These are phyloP conservation scores for Chrysosporium queenslandicum DNA, from an alignment of 2,329 filamentous ascomycete genomes.

Conservation along the genomic window DNA sequence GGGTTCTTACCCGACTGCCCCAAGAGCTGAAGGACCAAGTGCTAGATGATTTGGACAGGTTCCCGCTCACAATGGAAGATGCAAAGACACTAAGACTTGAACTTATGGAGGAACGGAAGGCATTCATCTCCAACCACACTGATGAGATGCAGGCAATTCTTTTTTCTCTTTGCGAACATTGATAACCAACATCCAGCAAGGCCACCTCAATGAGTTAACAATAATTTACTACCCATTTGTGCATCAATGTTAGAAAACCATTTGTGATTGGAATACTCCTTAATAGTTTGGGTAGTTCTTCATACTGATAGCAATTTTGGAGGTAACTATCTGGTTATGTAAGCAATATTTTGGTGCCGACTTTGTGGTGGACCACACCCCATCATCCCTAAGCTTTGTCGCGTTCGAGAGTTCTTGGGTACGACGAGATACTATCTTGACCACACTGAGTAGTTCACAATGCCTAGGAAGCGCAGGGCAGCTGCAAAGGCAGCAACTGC, in stretches of 20 bases:
- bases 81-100: slow-evolving; percentile 14
- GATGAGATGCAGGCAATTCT: background rate
- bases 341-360: background rate
- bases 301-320: too few relatives aligned
- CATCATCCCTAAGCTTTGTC: background rate
- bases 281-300: too few relatives aligned
- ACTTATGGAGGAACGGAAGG: slow-evolving; percentile 17
- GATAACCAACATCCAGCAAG: background rate
- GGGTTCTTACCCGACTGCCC: slow-evolving; percentile 5
- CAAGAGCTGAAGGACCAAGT: slow-evolving; percentile 11
- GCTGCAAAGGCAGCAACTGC: slow-evolving; percentile 36
- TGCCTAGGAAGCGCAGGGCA: slow-evolving; percentile 38
- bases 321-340: too few relatives aligned
- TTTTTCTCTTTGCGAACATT: slow-evolving; percentile 18
- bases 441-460: slow-evolving; percentile 16
- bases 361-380: background rate
- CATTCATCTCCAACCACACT: background rate
- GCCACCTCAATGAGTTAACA: too few relatives aligned
- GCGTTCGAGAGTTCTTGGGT: background rate
- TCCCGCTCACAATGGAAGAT: slow-evolving; percentile 14
- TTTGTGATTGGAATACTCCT: too few relatives aligned
- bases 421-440: background rate
- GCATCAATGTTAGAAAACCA: too few relatives aligned
- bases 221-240: too few relatives aligned
- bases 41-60: slow-evolving; percentile 1